Base-by-base conservation (phyloP, 805 yeast species). In the Saturnispora hagleri region DNA sequence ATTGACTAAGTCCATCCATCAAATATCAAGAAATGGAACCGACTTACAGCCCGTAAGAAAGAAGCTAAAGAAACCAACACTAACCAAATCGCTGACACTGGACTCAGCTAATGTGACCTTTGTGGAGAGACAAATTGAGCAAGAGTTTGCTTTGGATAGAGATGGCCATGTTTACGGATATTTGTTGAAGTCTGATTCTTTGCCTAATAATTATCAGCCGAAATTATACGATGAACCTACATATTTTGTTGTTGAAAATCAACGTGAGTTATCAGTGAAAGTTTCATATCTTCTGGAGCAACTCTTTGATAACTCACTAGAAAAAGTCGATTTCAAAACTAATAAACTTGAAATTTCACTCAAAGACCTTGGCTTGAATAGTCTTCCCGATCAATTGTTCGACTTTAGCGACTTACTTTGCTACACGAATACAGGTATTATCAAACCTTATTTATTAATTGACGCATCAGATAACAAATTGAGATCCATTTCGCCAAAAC, bases 361-460 rank as follows among this genome's bases (percentile, higher is more conserved):
- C 27, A 84, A 80, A 49, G 64, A 72, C 15, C 60, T 79, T 63
- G 73, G 70, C 0, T 63, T 81, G 40, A 68, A 65, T 10, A 73
- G 73, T 5, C 62, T 81, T 3, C 86, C 87, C 1, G 80, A 77
- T 48, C 83, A 80, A 55, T 70, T 81, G 28, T 73, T 73, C 48
- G 87, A 81, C 60, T 66, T 81, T 55, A 73, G 77, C 57, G 72
- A 80, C 51, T 62, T 80, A 57, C 81, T 80, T n/a, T 62, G 75
- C 7, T 73, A 71, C 55, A 31, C 49, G 17, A 54, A 58, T 1
- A 56, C 58, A 9, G 71, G 70, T 0, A 61, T 72, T 4, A 60
- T 61, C n/a, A 60, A 62, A 24, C 73, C 76, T 1, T 48, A 57
- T 6, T 55, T 73, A 41, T 80, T 81, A 53, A 65, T 81, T 4